A percentile compares a stretch with the other conserved stretches of the same genome.
Evolutionary conservation across 1,284 basidiomycete genomes (phyloP).

Genomic region (Meripilus lineatus): DNA sequence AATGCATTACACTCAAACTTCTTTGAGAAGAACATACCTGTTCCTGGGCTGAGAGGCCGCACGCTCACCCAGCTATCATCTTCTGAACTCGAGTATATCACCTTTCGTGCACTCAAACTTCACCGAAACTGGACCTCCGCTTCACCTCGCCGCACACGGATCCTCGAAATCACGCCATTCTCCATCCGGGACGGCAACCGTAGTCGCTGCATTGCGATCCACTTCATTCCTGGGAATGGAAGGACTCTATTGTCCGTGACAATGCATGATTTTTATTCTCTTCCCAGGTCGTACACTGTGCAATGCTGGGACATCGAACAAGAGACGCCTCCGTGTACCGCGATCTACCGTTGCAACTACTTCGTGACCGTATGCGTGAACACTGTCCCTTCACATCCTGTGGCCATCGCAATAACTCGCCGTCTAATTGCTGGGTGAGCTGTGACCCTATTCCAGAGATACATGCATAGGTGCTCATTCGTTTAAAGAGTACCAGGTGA

Average conservation of each 20-base stretch:
- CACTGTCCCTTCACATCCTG: conserved; percentile 7
- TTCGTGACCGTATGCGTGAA: conserved; percentile 19
- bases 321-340: conserved; percentile 9
- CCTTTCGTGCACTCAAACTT: conserved; percentile 34
- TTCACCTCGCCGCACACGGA: conserved; percentile 30
- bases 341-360: conserved; percentile 11
- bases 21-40: conserved; percentile 39
- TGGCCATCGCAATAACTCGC: not conserved
- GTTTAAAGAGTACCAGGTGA: not conserved
- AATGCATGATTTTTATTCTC: conserved; percentile 21
- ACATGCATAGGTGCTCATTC: not conserved
- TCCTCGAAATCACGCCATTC: conserved; percentile 22
- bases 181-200: conserved; percentile 16
- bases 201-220: conserved; percentile 39
- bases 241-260: conserved; percentile 43
- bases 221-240: conserved; percentile 38
- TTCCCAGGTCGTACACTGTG: conserved; percentile 29
- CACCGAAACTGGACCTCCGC: conserved; percentile 44
- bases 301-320: conserved; percentile 47
- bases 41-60: conserved; percentile 31
- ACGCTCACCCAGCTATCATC: conserved; percentile 31
- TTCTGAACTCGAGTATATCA: conserved; percentile 37
- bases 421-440: not conserved
- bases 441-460: not conserved
- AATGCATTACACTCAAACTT: conserved; percentile 38